Base-by-base conservation (phyloP, 306 rosid species). In the Medicago lupulina region DNA sequence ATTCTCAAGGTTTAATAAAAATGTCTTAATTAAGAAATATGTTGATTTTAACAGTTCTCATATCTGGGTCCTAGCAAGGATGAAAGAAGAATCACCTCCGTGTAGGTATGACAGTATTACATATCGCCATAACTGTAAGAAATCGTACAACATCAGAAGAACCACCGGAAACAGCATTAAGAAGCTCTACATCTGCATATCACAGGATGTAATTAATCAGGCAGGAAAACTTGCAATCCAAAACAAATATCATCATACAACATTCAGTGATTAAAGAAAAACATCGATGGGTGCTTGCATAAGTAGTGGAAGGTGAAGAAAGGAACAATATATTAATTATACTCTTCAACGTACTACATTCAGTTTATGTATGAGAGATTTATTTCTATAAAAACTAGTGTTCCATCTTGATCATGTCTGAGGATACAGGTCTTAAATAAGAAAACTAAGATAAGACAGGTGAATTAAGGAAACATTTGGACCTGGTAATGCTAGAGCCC, bases 41-140 rank as follows among this genome's bases (percentile, higher is more conserved):
- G 38, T 12, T 12, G 15, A 43, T 70, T 77, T 46, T 28, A 59
- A 50, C 40, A 67, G 34, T 47, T 31, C 15, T 15, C 39, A 68
- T 51, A 55, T 72, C 55, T 53, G n/a, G 66, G 73, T 28, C 83
- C 53, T 63, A 43, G 71, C 70, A 77, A 59, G 34, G 67, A 78
- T 38, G 66, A 70, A 66, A 81, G 75, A 54, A 83, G 61, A 82
- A 76, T 83, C 85, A 95, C 99, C 97, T 92, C 65, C 51, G 87
- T 2, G 82, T 85, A 41, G 99, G 99, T 82, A 90, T 74, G 43
- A 92, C 97, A 21, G 99, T 95, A 81, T 95, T 95, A 82, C 99
- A 95, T 85, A 92, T 87, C 9, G 99, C 96, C 99, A 95, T 95
- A 77, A 92, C 61, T 53, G 93, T 95, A 73, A 95, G 92, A 79